phyloP scores from a whole-genome alignment of 257 asterid species.

The Catharanthus roseus region DNA sequence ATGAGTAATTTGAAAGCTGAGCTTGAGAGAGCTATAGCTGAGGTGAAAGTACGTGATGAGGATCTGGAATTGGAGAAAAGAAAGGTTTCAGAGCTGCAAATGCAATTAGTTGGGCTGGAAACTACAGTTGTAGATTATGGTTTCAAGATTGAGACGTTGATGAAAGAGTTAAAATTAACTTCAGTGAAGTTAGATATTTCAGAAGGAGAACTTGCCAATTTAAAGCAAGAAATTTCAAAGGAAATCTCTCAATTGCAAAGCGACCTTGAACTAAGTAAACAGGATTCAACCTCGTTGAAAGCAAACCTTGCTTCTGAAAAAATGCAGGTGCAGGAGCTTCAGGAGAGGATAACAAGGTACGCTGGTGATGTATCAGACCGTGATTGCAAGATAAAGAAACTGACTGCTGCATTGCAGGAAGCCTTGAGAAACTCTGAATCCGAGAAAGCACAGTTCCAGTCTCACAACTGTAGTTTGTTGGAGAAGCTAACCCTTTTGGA shows the following conservation, averaged over 20 bases:
- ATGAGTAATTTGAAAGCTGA: constrained; percentile 32
- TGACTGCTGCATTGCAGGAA: constrained; percentile 38
- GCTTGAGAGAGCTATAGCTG: constrained; percentile 41
- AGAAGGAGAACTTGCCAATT: constrained; percentile 17
- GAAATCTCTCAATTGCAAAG: constrained; percentile 5
- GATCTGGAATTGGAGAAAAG: constrained; percentile 40
- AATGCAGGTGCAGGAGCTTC: constrained; percentile 30
- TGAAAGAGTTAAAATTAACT: constrained; percentile 17
- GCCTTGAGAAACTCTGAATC: constrained; percentile 34
- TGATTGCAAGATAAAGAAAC: constrained; percentile 37
- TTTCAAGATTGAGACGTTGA: constrained; percentile 6
- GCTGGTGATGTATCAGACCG: constrained; percentile 30
- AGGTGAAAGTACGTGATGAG: constrained; percentile 31
- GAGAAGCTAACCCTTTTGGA: constrained; percentile 34
- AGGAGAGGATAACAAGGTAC: constrained; percentile 30
- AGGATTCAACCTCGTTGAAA: constrained; percentile 27
- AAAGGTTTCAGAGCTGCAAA: constrained; percentile 40
- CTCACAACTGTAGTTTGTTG: constrained; percentile 38
- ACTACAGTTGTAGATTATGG: constrained; percentile 11
- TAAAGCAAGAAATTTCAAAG: background rate
- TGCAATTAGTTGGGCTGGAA: constrained; percentile 25
- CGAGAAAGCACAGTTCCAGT: constrained; percentile 56
- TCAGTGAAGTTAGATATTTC: constrained; percentile 12
- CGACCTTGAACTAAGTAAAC: constrained; percentile 19
- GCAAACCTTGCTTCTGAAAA: constrained; percentile 40